Base-by-base conservation (phyloP, 1,284 basidiomycete species). In the Clitocybe nebularis region DNA sequence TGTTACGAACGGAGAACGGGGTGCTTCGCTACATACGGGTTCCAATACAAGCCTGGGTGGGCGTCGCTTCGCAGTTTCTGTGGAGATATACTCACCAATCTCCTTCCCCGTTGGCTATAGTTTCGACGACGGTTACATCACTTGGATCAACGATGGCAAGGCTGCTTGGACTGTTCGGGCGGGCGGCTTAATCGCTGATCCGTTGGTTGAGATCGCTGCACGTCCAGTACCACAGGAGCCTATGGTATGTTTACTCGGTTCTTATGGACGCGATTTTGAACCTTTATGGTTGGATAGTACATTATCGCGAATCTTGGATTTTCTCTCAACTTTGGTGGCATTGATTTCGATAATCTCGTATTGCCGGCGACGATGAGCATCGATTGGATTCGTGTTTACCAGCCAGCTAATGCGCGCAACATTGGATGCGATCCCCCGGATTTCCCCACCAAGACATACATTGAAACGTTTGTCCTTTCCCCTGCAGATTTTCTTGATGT, bases 361-460 rank as follows among this genome's bases (percentile, higher is more conserved):
- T 86, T 88, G 64, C 89, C 89, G 0, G 60, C 68, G 0, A 72
- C 69, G 16, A 83, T 93, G 81, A 65, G 67, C 24, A 66, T 94
- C 43, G 91, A 95, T 58, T 94, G 81, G 57, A 75, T 94, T 35
- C 77, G 92, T 1, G 83, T 94, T 3, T 93, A 92, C 56, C 89
- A 90, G 55, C 76, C 80, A 14, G 71, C 77, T 34, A 66, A 77
- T 44, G 62, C 74, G 5, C 71, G 81, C 36, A 89, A 88, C 55
- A 68, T 90, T 26, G 89, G 91, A 0, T 95, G 92, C 56, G 86
- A 93, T 52, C 91, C 92, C 1, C 52, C 62, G 5, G 75, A 81
- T 37, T 85, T 78, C 61, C 93, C 92, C 0, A 96, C 93, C 0
- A 62, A 64, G 32, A 62, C 71, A 20, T 89, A 89, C 54, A 88